phyloP scores from a whole-genome alignment of 2,329 filamentous ascomycete genomes.

The Pseudofabraea citricarpa region DNA sequence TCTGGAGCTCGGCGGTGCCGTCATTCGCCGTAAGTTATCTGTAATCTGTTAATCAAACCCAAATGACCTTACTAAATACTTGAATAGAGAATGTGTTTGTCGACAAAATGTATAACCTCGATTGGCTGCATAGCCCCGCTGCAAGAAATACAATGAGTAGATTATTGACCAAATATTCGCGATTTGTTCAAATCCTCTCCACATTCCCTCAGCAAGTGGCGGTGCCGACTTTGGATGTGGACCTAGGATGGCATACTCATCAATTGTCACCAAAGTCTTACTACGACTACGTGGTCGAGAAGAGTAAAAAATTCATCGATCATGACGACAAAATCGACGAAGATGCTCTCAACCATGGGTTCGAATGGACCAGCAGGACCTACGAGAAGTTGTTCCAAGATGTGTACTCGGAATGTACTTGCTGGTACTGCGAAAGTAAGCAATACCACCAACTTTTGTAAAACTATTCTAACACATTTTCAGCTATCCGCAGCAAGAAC shows the following conservation, averaged over 20 bases:
- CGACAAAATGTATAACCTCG: conserved; percentile 70
- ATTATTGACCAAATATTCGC: conserved; percentile 58
- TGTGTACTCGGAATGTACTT: conserved; percentile 73
- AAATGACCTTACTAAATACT: too few species aligned
- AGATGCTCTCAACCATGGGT: conserved; percentile 54
- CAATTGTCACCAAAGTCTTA: conserved; percentile 62
- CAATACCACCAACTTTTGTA: conserved; percentile 3
- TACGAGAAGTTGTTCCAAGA: conserved; percentile 63
- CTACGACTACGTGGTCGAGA: conserved; percentile 47
- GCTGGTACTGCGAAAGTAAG: conserved; percentile 74
- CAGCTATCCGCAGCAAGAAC: conserved; percentile 51
- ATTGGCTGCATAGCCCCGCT: conserved; percentile 72
- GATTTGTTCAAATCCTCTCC: conserved; percentile 59
- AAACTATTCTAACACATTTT: conserved; percentile 1
- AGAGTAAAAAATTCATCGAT: conserved; percentile 59
- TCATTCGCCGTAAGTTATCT: too few species aligned
- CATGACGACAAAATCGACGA: conserved; percentile 84
- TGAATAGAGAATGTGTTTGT: conserved; percentile 62
- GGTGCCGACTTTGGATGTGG: conserved; percentile 71
- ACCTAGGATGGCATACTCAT: conserved; percentile 77
- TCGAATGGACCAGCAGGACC: conserved; percentile 66
- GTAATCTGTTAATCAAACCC: too few species aligned
- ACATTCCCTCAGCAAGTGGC: conserved; percentile 39
- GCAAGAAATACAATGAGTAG: conserved; percentile 58
- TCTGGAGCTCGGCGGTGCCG: conserved; percentile 60